Evolutionary conservation across 2,329 filamentous ascomycete genomes (phyloP).

Genomic region (Rhynchosporium graminicola): DNA sequence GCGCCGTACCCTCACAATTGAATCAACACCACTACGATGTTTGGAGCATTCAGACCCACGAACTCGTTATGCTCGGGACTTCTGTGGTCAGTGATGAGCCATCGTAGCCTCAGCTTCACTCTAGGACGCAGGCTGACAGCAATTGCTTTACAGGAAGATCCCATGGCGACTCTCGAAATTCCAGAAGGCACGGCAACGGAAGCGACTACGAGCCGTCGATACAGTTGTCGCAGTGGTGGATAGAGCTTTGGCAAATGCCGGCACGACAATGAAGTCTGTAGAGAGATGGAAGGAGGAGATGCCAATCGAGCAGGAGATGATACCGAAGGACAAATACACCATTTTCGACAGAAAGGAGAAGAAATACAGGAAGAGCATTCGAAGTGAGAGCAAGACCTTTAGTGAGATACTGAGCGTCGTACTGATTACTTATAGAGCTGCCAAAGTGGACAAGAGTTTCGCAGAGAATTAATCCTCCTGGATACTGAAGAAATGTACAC

Average conservation of each 20-base stretch:
- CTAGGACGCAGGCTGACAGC: slow-evolving; percentile 22
- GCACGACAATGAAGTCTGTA: slow-evolving; percentile 72
- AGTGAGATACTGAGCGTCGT: neutral
- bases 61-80: slow-evolving; percentile 77
- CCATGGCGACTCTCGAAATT: slow-evolving; percentile 92
- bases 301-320: slow-evolving; percentile 94
- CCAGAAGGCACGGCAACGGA: slow-evolving; percentile 85
- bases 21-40: slow-evolving; percentile 59
- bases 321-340: slow-evolving; percentile 95
- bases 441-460: slow-evolving; percentile 96
- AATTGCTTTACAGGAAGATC: slow-evolving; percentile 67
- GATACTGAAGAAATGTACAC: slow-evolving; percentile 60
- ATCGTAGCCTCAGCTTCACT: neutral
- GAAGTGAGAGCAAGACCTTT: slow-evolving; percentile 65
- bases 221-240: slow-evolving; percentile 82
- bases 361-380: slow-evolving; percentile 94
- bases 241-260: slow-evolving; percentile 72
- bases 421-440: slow-evolving; percentile 56
- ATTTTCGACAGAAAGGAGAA: slow-evolving; percentile 97
- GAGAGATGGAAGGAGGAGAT: slow-evolving; percentile 94
- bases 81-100: slow-evolving; percentile 62
- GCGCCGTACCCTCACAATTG: neutral
- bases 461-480: slow-evolving; percentile 89
- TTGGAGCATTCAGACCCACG: slow-evolving; percentile 79
- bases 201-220: slow-evolving; percentile 83